Evolutionary conservation across 2,329 filamentous ascomycete species (phyloP), one percentile per base, ranked within the genome.

Genomic region (Chaetomium sp.): DNA sequence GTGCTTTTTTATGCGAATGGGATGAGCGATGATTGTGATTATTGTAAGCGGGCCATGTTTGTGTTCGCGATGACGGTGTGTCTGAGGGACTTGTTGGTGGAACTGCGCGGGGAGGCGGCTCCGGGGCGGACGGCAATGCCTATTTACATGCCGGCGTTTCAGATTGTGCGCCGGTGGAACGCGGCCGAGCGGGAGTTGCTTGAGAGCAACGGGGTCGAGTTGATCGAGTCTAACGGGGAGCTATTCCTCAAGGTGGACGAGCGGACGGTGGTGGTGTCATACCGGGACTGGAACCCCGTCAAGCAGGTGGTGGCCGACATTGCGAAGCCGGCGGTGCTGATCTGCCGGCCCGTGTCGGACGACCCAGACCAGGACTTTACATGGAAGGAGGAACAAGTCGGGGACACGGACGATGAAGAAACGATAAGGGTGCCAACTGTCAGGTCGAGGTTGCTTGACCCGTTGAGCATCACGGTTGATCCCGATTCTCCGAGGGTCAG

Each of bases 221-320:
- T 60, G 2, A 33, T 67, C 38, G 57, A 62, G 5, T 64, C 65
- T 25, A 65, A 64, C 42, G 67, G 60, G 23, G 55, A 60, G 57
- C 60, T 69, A 3, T 64, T 67, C 16, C 60, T 69, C 31, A 65
- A 58, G 50, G 53, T 69, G 1, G 63, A 69, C 35, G 63, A 60
- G 21, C 31, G 42, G 29, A 64, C 67, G 0, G 58, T 35, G 10
- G 67, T 69, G 9, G 23, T 69, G n/a, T 69, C 67, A 7, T 69
- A 65, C 51, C 59, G 63, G 8, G 56, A 67, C 58, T 64, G 61
- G 60, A 65, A 64, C 58, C 67, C 67, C 16, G 67, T 67, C 57
- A 69, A 69, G 49, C 67, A 69, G 58, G 59, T 68, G 5, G 61
- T 69, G 19, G 67, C 67, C 12, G 67, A 69, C 21, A n/a, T 69